Evolutionary conservation across 2,329 filamentous ascomycete genomes (phyloP), one percentile per base, ranked within the genome.

Genomic region (Scorias spongiosa): DNA sequence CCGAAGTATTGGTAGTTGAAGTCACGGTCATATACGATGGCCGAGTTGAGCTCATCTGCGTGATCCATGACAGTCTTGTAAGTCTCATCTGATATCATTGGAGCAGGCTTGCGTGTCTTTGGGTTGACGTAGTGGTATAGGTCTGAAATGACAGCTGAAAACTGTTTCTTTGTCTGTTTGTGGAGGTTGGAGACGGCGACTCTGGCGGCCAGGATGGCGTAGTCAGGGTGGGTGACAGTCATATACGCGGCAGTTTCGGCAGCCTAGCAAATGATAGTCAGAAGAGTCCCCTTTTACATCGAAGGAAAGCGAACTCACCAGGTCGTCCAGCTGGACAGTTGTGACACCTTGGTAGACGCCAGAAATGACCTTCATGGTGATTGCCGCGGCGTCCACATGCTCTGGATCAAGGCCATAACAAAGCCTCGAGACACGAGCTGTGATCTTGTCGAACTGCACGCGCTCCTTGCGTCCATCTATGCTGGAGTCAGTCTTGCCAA

Each of bases 1-100:
- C 91, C 91, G 59, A 98, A 98, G 71, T 93, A 98, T 71, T 98
- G 91, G 73, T 98, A 98, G 76, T 96, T 95, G 76, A 98, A 98
- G 64, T 98, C 91, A 55, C 91, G 84, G 70, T 98, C 91, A 59
- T 96, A 98, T 57, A 98, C 89, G 63, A 98, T 96, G 58, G 91
- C 91, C 38, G 89, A 96, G 73, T 98, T 94, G 46, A 98, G 76
- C 68, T 98, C 91, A 45, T 94, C 91, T 57, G 86, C 87, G 67
- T 98, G 87, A 59, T 83, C 84, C 84, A 94, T 91, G 52, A 98
- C 83, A 50, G 79, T 86, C 57, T 95, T 84, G 63, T 94, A 94
- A 40, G 84, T 93, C 55, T 83, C 72, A 59, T 89, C 71, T 38
- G 89, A 87, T 60, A 98, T 96, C 91, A 98, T 98, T 45, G 91